phyloP scores from a whole-genome alignment of 176 grass and related monocot species.

The Phoenix dactylifera region DNA sequence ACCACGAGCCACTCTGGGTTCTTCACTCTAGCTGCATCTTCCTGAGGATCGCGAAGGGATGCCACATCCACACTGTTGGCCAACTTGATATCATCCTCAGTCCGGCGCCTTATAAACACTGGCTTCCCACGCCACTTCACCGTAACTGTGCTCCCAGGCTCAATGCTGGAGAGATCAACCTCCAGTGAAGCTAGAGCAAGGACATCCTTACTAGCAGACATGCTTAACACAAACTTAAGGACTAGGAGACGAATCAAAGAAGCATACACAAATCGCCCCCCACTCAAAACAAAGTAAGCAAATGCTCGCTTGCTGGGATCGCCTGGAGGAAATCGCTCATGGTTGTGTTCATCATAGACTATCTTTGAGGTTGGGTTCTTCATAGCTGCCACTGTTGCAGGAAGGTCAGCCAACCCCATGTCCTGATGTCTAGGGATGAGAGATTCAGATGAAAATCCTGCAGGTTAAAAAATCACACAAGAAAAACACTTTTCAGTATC shows the following conservation, averaged over 20 bases:
- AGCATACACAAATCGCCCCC: slow-evolving; percentile 77
- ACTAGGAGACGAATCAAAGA: slow-evolving; percentile 66
- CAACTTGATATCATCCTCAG: slow-evolving; percentile 77
- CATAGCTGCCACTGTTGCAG: slow-evolving; percentile 47
- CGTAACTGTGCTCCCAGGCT: slow-evolving; percentile 73
- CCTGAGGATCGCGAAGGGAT: slow-evolving; percentile 60
- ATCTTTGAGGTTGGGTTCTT: slow-evolving; percentile 76
- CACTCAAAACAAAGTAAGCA: slow-evolving; percentile 88
- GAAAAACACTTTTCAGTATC: too few relatives aligned
- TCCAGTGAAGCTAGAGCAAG: slow-evolving; percentile 72
- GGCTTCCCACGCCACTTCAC: slow-evolving; percentile 96
- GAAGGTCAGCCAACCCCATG: slow-evolving; percentile 31
- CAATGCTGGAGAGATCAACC: slow-evolving; percentile 76
- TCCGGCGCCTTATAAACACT: slow-evolving; percentile 81
- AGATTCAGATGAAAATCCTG: slow-evolving; percentile 68
- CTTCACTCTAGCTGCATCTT: slow-evolving; percentile 72
- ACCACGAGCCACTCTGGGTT: slow-evolving; percentile 84
- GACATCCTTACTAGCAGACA: slow-evolving; percentile 89
- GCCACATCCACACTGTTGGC: slow-evolving; percentile 58
- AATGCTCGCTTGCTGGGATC: slow-evolving; percentile 87
- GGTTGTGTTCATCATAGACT: slow-evolving; percentile 62
- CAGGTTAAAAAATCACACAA: slow-evolving; percentile 1
- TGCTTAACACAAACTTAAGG: slow-evolving; percentile 80
- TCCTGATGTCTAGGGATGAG: slow-evolving; percentile 57
- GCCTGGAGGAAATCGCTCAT: slow-evolving; percentile 60